Conservation (phyloP, 768 basidiomycete genomes). For the Pisolithus orientalis region DNA sequence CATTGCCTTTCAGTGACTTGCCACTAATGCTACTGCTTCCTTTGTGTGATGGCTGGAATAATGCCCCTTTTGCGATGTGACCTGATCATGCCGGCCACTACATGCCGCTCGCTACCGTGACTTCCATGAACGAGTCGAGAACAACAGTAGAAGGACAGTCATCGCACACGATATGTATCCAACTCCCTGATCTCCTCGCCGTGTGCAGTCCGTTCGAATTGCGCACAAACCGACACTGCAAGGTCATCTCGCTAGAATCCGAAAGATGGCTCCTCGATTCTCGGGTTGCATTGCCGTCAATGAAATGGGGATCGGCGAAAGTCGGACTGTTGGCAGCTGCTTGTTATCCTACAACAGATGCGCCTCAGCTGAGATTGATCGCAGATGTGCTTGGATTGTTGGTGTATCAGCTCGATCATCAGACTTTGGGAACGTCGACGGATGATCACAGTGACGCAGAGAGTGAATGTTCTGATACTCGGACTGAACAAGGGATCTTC, state of each 20-base stretch:
- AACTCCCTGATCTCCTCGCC: slow-evolving; percentile 25
- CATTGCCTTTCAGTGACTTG: too few relatives aligned
- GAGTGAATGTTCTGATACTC: slow-evolving; percentile 10
- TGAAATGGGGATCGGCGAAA: slow-evolving; percentile 26
- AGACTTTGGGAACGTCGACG: not conserved
- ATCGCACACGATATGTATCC: slow-evolving; percentile 17
- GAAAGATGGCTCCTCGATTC: slow-evolving; percentile 23
- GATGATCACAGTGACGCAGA: slow-evolving; percentile 26
- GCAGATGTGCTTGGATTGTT: slow-evolving; percentile 45
- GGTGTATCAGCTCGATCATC: slow-evolving; percentile 15
- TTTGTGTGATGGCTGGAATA: too few relatives aligned
- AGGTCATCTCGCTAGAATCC: slow-evolving; percentile 20
- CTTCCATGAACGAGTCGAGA: not conserved
- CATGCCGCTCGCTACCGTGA: too few relatives aligned
- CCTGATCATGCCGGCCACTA: too few relatives aligned
- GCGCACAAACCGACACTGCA: slow-evolving; percentile 23
- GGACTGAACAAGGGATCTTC: slow-evolving; percentile 8
- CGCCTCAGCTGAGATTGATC: slow-evolving; percentile 46
- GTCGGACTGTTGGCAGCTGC: slow-evolving; percentile 51
- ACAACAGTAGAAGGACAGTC: not conserved
- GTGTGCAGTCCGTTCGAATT: slow-evolving; percentile 21
- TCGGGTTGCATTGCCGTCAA: slow-evolving; percentile 15
- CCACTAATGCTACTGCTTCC: too few relatives aligned
- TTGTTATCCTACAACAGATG: slow-evolving; percentile 54
- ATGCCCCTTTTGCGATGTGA: too few relatives aligned